phyloP scores from a whole-genome alignment of 177 flowering plant species.

The Tripterygium wilfordii region DNA sequence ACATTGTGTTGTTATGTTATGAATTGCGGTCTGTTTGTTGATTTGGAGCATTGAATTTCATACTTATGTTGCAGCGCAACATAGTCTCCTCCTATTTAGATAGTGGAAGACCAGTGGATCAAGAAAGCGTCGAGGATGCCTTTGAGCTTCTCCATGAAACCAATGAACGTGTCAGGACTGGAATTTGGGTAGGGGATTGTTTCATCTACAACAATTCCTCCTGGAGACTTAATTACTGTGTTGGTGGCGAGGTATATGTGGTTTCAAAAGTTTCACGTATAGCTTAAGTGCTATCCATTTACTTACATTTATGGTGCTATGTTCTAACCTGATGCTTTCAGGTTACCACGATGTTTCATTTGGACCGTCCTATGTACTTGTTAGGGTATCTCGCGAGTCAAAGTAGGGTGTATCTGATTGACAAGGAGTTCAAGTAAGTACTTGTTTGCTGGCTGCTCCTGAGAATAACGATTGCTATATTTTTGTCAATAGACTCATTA shows the following conservation, averaged over 20 bases:
- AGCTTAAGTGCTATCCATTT: not conserved
- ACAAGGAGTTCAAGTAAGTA: slow-evolving; percentile 97
- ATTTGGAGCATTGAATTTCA: not conserved
- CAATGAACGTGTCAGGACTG: slow-evolving; percentile 91
- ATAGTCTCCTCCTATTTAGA: slow-evolving; percentile 73
- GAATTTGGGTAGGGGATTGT: slow-evolving; percentile 97
- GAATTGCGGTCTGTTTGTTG: no score
- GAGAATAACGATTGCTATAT: not conserved
- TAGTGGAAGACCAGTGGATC: slow-evolving; percentile 76
- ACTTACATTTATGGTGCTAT: not conserved
- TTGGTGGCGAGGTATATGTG: slow-evolving; percentile 91
- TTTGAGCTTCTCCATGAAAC: slow-evolving; percentile 95
- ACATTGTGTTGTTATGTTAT: no score
- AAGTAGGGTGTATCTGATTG: slow-evolving; percentile 90
- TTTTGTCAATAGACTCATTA: not conserved
- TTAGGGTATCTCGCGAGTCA: slow-evolving; percentile 92
- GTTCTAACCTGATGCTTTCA: slow-evolving; percentile 18
- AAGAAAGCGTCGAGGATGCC: slow-evolving; percentile 96
- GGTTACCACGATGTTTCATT: slow-evolving; percentile 99
- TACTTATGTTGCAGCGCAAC: slow-evolving; percentile 58
- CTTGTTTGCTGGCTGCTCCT: not conserved
- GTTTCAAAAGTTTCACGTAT: not conserved
- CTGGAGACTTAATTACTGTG: slow-evolving; percentile 96
- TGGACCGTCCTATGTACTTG: slow-evolving; percentile 97
- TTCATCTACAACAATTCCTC: slow-evolving; percentile 91